Conservation (phyloP, 1,284 basidiomycete genomes). For the Wolfiporia cocos region DNA sequence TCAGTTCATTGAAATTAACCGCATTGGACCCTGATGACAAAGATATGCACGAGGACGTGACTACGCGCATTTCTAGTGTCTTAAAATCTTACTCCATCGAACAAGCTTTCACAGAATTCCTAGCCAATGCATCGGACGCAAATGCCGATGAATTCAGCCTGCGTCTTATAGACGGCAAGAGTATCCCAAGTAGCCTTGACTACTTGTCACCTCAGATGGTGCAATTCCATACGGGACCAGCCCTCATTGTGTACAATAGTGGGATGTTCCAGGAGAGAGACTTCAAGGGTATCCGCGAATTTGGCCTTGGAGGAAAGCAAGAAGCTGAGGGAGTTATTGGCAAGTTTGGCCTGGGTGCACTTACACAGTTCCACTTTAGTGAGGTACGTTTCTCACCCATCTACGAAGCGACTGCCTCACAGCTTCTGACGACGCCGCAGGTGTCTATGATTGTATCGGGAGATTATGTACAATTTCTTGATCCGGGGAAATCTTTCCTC, state of each 20-base stretch:
- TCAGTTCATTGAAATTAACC: slow-evolving; percentile 12
- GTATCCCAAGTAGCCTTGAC: slow-evolving; percentile 8
- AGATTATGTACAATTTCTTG: slow-evolving; percentile 34
- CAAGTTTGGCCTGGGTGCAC: slow-evolving; percentile 42
- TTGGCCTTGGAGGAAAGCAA: slow-evolving; percentile 39
- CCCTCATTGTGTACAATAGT: slow-evolving; percentile 40
- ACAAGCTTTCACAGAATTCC: slow-evolving; percentile 39
- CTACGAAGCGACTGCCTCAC: background rate
- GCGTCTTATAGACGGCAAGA: slow-evolving; percentile 26
- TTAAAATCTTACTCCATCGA: slow-evolving; percentile 33
- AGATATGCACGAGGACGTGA: slow-evolving; percentile 26
- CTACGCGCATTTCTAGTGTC: slow-evolving; percentile 20
- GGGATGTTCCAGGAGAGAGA: slow-evolving; percentile 33
- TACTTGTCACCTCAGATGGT: slow-evolving; percentile 29
- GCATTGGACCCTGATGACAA: slow-evolving; percentile 11
- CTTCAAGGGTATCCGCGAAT: slow-evolving; percentile 36
- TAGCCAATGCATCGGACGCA: slow-evolving; percentile 47
- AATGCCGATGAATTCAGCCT: slow-evolving; percentile 34
- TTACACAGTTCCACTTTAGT: slow-evolving; percentile 44
- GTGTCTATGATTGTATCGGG: slow-evolving; percentile 40
- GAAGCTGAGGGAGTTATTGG: slow-evolving; percentile 34
- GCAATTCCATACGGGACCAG: slow-evolving; percentile 26
- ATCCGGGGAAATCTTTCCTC: slow-evolving; percentile 35
- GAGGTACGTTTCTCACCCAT: slow-evolving; percentile 30
- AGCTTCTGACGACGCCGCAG: slow-evolving; percentile 18